Conservation (phyloP, 2,329 filamentous ascomycete species). For the Epichloe hybrida region DNA sequence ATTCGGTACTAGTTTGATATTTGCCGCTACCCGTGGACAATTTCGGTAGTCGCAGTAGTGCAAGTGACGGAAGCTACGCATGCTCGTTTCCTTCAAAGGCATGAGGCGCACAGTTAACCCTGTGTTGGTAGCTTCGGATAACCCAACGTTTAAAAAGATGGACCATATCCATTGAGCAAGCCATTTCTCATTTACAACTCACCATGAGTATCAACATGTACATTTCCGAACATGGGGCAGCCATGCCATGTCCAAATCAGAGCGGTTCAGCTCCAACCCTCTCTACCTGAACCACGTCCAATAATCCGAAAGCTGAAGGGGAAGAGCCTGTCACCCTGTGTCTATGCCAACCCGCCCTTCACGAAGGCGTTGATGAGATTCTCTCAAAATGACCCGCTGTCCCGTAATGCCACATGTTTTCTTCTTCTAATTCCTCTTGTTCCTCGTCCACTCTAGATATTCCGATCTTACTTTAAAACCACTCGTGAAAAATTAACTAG, state of each 20-base stretch:
- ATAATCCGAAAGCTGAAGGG: background rate
- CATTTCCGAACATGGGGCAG: background rate
- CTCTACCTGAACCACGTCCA: slow-evolving; percentile 1
- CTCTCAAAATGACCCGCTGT: background rate
- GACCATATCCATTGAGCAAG: too few relatives aligned
- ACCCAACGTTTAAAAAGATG: too few relatives aligned
- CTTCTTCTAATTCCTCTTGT: background rate
- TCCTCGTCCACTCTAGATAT: background rate
- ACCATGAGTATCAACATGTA: background rate
- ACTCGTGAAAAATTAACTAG: background rate
- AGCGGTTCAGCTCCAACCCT: background rate
- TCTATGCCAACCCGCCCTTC: slow-evolving; percentile 4
- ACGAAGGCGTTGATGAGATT: background rate
- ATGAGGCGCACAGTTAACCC: too few relatives aligned
- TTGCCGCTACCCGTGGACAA: too few relatives aligned
- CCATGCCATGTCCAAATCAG: background rate
- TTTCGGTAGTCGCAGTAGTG: too few relatives aligned
- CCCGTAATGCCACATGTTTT: background rate
- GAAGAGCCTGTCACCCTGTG: background rate
- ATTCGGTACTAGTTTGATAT: too few relatives aligned
- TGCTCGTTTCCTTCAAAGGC: too few relatives aligned
- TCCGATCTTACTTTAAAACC: background rate
- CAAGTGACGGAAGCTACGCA: too few relatives aligned
- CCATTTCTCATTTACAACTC: background rate
- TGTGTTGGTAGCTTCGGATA: too few relatives aligned